phyloP scores from a whole-genome alignment of 2,329 filamentous ascomycete species.

The Ceratocystis variospora region DNA sequence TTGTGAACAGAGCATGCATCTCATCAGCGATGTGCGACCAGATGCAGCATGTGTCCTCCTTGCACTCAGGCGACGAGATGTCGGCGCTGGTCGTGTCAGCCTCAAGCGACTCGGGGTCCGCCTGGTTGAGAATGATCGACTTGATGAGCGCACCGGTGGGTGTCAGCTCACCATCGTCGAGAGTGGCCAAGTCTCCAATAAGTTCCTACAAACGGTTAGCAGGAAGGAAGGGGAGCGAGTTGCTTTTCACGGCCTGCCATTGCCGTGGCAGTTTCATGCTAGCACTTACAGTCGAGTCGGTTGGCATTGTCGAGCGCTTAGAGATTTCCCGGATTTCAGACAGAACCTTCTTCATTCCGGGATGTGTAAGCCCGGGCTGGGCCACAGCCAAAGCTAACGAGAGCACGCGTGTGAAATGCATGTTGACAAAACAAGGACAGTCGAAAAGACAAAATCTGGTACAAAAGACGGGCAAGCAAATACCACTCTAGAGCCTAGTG shows the following conservation, averaged over 20 bases:
- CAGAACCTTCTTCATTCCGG: conserved; percentile 12
- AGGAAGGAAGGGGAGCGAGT: no score
- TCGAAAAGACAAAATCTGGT: neutral
- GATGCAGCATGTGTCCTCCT: conserved; percentile 32
- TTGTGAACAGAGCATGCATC: conserved; percentile 28
- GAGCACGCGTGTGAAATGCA: neutral
- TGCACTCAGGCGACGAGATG: conserved; percentile 25
- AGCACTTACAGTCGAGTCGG: conserved; percentile 10
- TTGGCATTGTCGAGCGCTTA: conserved; percentile 2
- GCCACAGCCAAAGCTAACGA: neutral
- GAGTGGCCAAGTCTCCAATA: conserved; percentile 30
- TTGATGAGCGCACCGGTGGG: conserved; percentile 28
- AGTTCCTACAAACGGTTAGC: conserved; percentile 21
- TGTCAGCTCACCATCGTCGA: conserved; percentile 26
- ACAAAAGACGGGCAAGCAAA: neutral
- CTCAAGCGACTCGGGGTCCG: conserved; percentile 23
- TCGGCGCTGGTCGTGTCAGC: conserved; percentile 20
- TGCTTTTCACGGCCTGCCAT: neutral
- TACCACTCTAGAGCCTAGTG: neutral
- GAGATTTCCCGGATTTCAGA: conserved; percentile 8
- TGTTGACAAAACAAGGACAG: neutral
- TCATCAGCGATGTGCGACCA: conserved; percentile 33
- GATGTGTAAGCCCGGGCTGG: conserved; percentile 5
- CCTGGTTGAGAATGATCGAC: conserved; percentile 27
- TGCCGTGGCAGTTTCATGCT: neutral